Percentiles rank a stretch among this genome's conserved stretches.
phyloP scores from a whole-genome alignment of 225 moss, liverwort and hornwort species.

The Physcomitrellopsis africana region DNA sequence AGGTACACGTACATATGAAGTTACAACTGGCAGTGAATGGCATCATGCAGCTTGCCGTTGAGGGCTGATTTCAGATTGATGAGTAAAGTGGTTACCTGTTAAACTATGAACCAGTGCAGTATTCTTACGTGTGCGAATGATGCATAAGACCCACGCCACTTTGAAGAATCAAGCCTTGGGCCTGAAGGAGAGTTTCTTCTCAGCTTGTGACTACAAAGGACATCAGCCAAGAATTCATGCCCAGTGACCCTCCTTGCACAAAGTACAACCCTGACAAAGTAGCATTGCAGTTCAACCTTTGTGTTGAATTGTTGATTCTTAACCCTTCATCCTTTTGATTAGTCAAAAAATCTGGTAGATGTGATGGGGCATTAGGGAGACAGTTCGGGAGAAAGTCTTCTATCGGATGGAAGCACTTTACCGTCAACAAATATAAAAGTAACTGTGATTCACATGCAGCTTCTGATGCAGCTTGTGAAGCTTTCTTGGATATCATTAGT shows the following conservation, averaged over 20 bases:
- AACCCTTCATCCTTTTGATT: conserved; percentile 6
- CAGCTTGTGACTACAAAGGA: neutral
- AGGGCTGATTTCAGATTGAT: conserved; percentile 11
- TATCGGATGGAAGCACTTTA: neutral
- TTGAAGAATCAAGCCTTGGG: conserved; percentile 23
- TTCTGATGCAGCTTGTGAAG: conserved; percentile 46
- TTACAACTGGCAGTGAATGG: neutral
- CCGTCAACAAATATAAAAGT: neutral
- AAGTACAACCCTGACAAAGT: conserved; percentile 19
- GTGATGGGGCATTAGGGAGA: conserved; percentile 13
- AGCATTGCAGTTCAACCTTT: conserved; percentile 6
- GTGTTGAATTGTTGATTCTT: neutral
- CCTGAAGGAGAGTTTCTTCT: conserved; percentile 5
- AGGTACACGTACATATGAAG: neutral
- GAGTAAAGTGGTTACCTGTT: neutral
- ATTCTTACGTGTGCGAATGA: neutral
- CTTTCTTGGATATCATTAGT: conserved; percentile 20
- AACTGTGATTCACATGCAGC: conserved; percentile 34
- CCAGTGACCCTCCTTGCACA: neutral
- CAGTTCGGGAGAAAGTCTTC: neutral
- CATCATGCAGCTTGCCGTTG: neutral
- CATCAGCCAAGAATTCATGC: conserved; percentile 15
- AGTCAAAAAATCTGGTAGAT: conserved; percentile 21
- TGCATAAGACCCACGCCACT: conserved; percentile 5
- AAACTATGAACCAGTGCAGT: neutral